Percentiles rank a stretch among this genome's conserved stretches.
Evolutionary conservation across 2,329 filamentous ascomycete species (phyloP).

Genomic region (Beauveria sp.): DNA sequence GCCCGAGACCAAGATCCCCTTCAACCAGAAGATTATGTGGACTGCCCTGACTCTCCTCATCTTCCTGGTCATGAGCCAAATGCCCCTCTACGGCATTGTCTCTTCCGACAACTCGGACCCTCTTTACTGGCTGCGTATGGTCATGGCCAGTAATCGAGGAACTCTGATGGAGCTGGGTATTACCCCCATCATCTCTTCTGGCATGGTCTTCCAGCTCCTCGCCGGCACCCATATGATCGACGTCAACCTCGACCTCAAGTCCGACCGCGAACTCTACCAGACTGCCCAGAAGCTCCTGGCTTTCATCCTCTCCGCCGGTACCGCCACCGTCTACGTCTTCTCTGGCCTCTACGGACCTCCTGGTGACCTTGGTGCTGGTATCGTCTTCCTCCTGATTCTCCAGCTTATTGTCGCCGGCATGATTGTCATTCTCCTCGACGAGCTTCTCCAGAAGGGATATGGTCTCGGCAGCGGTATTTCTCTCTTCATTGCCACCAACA

Average conservation of each 20-base stretch:
- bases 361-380: conserved; percentile 91
- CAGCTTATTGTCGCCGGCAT: conserved; percentile 96
- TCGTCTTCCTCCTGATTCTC: conserved; percentile 96
- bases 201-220: conserved; percentile 99
- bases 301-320: conserved; percentile 94
- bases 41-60: conserved; percentile 90
- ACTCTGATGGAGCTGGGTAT: conserved; percentile 96
- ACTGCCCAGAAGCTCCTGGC: conserved; percentile 98
- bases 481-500: conserved; percentile 99
- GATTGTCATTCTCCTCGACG: conserved; percentile 97
- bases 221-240: conserved; percentile 99
- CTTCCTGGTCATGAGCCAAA: conserved; percentile 99
- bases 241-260: conserved; percentile 99
- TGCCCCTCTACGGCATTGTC: conserved; percentile 98
- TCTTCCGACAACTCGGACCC: conserved; percentile 98
- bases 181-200: conserved; percentile 97
- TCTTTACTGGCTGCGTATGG: conserved; percentile 99
- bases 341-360: conserved; percentile 96
- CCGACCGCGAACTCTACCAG: conserved; percentile 99
- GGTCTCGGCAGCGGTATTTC: conserved; percentile 98
- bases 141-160: conserved; percentile 97
- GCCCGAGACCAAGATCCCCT: conserved; percentile 96
- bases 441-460: conserved; percentile 98
- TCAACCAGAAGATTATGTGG: conserved; percentile 98
- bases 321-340: conserved; percentile 96